Conservation (phyloP, 192 early-diverging fungal genomes). For the Rhizoclosmatium sp. region DNA sequence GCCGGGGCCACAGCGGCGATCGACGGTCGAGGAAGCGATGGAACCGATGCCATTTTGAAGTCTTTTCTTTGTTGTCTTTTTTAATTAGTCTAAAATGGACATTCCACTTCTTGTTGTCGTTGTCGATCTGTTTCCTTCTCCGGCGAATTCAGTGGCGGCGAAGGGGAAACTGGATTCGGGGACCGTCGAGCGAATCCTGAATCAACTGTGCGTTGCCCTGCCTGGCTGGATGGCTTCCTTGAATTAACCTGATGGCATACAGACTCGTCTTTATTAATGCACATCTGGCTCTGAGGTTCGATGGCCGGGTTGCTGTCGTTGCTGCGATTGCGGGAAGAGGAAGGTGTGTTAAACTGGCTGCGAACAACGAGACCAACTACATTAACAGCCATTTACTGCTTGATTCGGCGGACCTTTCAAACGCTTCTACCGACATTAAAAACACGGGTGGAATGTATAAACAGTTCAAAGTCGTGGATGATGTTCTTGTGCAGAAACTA, state of each 20-base stretch:
- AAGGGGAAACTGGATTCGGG: conserved; percentile 1
- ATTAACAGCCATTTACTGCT: conserved; percentile 16
- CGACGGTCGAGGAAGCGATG: neutral
- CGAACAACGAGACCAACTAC: neutral
- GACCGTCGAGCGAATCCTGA: conserved; percentile 1
- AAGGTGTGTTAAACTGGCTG: conserved; percentile 55
- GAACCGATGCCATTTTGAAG: neutral
- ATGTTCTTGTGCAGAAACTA: conserved; percentile 28
- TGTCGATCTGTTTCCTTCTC: conserved; percentile 29
- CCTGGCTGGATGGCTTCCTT: neutral
- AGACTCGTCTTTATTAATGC: conserved; percentile 88
- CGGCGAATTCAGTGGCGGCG: conserved; percentile 10
- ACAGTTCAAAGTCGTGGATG: conserved; percentile 56
- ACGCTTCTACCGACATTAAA: neutral
- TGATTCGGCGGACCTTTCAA: neutral
- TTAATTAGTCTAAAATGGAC: neutral
- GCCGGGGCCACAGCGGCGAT: neutral
- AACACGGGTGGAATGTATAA: conserved; percentile 50
- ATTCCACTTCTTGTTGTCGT: conserved; percentile 19
- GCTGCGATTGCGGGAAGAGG: conserved; percentile 10
- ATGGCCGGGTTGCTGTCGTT: conserved; percentile 88
- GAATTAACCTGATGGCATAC: neutral
- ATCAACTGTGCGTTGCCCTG: conserved; percentile 13
- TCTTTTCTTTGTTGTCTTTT: neutral
- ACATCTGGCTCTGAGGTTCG: conserved; percentile 86